Conservation (phyloP, 2,329 filamentous ascomycete species). For the Coniochaeta prunicola region DNA sequence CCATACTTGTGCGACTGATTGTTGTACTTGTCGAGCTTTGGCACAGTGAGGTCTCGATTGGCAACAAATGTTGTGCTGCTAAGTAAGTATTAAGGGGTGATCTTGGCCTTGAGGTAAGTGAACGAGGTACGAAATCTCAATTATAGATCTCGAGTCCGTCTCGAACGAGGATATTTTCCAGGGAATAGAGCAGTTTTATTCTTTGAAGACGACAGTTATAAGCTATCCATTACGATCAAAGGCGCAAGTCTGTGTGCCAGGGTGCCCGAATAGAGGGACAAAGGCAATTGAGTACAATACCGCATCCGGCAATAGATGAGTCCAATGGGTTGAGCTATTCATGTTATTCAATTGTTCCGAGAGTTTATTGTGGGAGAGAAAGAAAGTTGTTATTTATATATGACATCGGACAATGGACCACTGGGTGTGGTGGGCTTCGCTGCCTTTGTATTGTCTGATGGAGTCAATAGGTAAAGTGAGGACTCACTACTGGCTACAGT, state of each 20-base stretch:
- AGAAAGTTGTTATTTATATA: not conserved
- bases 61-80: not conserved
- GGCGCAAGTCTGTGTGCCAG: not conserved
- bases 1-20: not conserved
- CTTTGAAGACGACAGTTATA: not conserved
- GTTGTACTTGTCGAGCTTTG: not conserved
- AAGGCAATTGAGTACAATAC: not conserved
- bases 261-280: not conserved
- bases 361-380: not conserved
- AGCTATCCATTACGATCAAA: not conserved
- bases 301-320: not conserved
- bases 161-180: not conserved
- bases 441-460: not conserved
- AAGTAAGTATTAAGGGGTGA: not conserved
- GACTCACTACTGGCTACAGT: not conserved
- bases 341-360: not conserved
- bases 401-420: not conserved
- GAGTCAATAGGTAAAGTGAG: not conserved
- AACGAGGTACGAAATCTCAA: not conserved
- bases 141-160: not conserved
- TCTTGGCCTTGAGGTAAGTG: not conserved
- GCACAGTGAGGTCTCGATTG: not conserved
- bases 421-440: not conserved
- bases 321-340: not conserved
- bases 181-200: not conserved